A percentile compares a stretch with the other conserved stretches of the same genome.
Conservation (phyloP, 2,329 filamentous ascomycete species). For the Helminthosporium solani region DNA sequence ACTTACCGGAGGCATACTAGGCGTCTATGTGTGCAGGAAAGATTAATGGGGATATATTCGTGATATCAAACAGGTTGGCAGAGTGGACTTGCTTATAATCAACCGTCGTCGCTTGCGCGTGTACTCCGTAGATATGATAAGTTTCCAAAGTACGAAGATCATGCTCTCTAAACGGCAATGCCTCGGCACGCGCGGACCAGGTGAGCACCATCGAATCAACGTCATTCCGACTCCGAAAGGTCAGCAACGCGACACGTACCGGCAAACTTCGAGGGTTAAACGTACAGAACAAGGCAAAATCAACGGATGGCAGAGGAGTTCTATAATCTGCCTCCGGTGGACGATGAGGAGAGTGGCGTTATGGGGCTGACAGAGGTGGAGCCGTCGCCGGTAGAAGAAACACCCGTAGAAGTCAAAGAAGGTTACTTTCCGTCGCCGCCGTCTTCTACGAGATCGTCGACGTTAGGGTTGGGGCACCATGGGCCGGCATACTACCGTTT, state of each 20-base stretch:
- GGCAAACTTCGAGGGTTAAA: not conserved
- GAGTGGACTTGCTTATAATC: no score
- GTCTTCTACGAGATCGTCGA: constrained; percentile 36
- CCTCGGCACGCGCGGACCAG: constrained; percentile 21
- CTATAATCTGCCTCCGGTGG: constrained; percentile 20
- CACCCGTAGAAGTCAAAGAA: constrained; percentile 50
- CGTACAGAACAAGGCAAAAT: no score
- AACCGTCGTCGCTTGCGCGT: no score
- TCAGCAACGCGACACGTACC: constrained; percentile 9
- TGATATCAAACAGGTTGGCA: no score
- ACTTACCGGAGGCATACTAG: constrained; percentile 22
- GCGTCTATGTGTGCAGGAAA: no score
- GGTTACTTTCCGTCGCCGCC: constrained; percentile 47
- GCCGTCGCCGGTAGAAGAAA: constrained; percentile 73
- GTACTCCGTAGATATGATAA: no score
- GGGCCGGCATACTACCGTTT: constrained; percentile 74
- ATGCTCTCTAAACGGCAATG: not conserved
- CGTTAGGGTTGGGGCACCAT: constrained; percentile 63
- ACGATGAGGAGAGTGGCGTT: constrained; percentile 51
- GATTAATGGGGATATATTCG: no score
- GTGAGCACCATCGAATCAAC: constrained; percentile 30
- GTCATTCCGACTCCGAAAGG: constrained; percentile 30
- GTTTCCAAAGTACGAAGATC: not conserved
- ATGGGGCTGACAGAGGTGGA: constrained; percentile 75
- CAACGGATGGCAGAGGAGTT: constrained; percentile 16